Evolutionary conservation across 2,329 filamentous ascomycete species (phyloP), one percentile per base, ranked within the genome.

Genomic region (Penicillium sp.): DNA sequence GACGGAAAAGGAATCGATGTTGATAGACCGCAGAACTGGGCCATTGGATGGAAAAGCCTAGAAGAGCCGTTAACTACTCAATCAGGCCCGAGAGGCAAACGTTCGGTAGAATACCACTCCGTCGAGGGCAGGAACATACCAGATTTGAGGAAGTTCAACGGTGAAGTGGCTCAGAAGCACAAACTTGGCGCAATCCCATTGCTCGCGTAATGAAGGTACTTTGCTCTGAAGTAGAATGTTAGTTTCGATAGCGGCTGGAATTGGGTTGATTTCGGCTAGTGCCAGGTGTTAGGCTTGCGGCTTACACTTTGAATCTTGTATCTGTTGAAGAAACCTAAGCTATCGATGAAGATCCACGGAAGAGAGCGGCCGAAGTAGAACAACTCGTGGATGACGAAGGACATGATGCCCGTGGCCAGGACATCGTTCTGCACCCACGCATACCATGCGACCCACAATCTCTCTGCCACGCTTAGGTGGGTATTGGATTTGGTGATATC

Each of bases 361-460:
- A 97, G 72, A 57, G 82, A 89, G 65, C 94, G 87, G 67, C 94
- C 94, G 71, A 97, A 99, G 81, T 99, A 99, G 69, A 99, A 84
- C 39, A 86, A 53, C 77, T 99, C 94, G 81, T 99, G 94, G 85
- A 97, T 90, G 65, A 88, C 78, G 75, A 99, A 99, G 69, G 92
- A 96, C 89, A 97, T 89, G 79, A 99, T 94, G 59, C 94, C 94
- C 4, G 94, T 99, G 57, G 94, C 94, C 60, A 99, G 86, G 53
- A 89, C 88, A 78, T 99, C 94, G 75, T 99, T 99, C 75, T 96
- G 90, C 89, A 97, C 96, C 83, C 87, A 99, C 16, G 93, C 85
- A 75, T 99, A 99, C 93, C 92, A 97, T 39, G 92, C 87, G 76
- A 90, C 89, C 94, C 94, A 99, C 64, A 96, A 81, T 71, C 88